A percentile compares a stretch with the other conserved stretches of the same genome.
Evolutionary conservation across 768 basidiomycete species (phyloP).

Genomic region (Amylocystis lapponica): DNA sequence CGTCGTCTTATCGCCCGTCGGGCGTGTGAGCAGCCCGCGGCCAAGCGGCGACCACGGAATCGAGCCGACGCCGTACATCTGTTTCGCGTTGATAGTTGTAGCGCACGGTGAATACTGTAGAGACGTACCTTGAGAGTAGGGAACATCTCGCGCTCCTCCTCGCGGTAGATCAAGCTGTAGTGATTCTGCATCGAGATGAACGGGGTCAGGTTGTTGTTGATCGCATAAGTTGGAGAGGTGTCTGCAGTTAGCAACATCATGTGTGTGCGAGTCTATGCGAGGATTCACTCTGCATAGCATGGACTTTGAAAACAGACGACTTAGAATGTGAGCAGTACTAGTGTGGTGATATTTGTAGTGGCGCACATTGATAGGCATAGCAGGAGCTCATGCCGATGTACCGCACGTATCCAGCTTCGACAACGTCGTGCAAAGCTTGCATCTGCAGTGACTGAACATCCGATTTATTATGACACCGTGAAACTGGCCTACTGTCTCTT

Average conservation of each 20-base stretch:
- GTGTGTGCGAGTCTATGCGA: neutral
- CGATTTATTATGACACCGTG: neutral
- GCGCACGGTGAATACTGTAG: too few species aligned
- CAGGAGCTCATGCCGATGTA: conserved; percentile 38
- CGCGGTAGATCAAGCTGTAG: conserved; percentile 50
- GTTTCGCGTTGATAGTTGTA: too few species aligned
- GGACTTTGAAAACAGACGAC: conserved; percentile 12
- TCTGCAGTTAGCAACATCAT: neutral
- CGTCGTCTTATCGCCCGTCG: conserved; percentile 10
- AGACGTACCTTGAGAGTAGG: conserved; percentile 34
- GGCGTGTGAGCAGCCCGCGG: conserved; percentile 25
- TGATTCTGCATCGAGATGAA: conserved; percentile 66
- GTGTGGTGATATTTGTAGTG: neutral
- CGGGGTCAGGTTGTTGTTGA: conserved; percentile 36
- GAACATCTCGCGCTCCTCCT: conserved; percentile 57
- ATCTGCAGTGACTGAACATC: conserved; percentile 20
- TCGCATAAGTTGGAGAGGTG: conserved; percentile 35
- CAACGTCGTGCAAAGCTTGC: conserved; percentile 43
- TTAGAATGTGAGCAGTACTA: neutral
- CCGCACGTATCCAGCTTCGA: conserved; percentile 38
- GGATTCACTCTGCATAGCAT: conserved; percentile 22
- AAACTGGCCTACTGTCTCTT: conserved; percentile 25
- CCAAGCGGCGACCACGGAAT: conserved; percentile 36
- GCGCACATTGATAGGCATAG: conserved; percentile 30
- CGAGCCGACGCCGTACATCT: conserved; percentile 24